These are phyloP conservation scores for Prunus mume DNA, from an alignment of 306 rosid genomes.

Conservation along the genomic window DNA sequence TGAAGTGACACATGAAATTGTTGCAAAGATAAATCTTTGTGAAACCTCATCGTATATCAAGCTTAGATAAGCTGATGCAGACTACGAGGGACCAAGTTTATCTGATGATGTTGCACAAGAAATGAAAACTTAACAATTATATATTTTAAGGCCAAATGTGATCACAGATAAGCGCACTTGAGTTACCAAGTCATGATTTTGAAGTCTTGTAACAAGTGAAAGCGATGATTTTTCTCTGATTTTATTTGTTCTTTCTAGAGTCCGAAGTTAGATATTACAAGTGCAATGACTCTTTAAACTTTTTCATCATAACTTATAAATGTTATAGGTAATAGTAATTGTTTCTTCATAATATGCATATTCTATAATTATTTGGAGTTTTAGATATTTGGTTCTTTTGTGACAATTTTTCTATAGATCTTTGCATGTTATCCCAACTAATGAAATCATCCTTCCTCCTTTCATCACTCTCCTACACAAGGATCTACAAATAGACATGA, in stretches of 20 bases:
- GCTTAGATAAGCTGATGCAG: not conserved
- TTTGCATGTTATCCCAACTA: no score
- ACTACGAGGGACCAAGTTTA: not conserved
- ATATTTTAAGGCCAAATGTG: not conserved
- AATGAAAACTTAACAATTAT: not conserved
- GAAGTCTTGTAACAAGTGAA: not conserved
- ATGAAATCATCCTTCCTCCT: no score
- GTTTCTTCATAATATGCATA: not conserved
- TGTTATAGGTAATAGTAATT: not conserved
- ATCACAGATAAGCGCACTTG: not conserved
- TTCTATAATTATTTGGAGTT: not conserved
- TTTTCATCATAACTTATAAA: not conserved
- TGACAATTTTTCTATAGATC: no score
- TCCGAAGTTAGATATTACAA: not conserved
- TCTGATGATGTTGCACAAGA: not conserved
- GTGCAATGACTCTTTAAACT: not conserved
- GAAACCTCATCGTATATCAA: not conserved
- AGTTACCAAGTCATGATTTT: not conserved
- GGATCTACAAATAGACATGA: not conserved
- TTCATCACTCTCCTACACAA: not conserved
- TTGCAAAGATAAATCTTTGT: not conserved
- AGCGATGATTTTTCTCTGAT: not conserved
- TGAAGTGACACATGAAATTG: not conserved
- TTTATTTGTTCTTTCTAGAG: not conserved
- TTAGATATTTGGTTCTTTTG: no score